phyloP scores from a whole-genome alignment of 2,329 filamentous ascomycete genomes.

The Colletotrichum liaoningense region DNA sequence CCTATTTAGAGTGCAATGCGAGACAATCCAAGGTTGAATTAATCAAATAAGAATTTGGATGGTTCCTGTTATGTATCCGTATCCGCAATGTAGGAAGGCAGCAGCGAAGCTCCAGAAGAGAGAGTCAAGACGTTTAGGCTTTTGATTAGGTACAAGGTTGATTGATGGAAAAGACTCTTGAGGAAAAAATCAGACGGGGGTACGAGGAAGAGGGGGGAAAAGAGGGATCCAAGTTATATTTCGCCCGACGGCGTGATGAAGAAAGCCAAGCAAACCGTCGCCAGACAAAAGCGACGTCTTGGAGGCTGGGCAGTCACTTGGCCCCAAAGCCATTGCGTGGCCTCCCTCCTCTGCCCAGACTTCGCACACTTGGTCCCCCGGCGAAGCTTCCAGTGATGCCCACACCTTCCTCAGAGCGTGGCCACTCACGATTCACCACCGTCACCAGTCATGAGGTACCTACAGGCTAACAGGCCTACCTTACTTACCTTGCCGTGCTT shows the following conservation, averaged over 20 bases:
- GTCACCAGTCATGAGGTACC: neutral
- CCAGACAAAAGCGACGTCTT: slow-evolving; percentile 26
- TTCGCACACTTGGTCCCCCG: neutral
- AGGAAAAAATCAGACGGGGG: neutral
- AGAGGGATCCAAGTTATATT: slow-evolving; percentile 32
- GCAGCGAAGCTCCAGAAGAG: neutral
- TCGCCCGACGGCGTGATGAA: slow-evolving; percentile 3
- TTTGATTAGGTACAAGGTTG: slow-evolving; percentile 5
- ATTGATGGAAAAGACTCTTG: neutral
- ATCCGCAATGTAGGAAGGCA: too few species aligned
- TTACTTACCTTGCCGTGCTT: too few species aligned
- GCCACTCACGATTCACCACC: neutral
- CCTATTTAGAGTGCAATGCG: neutral
- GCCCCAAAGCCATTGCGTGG: slow-evolving; percentile 29
- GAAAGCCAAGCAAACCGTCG: slow-evolving; percentile 27
- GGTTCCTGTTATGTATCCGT: neutral
- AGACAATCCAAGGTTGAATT: neutral
- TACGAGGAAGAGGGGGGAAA: neutral
- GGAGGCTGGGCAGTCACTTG: slow-evolving; percentile 35
- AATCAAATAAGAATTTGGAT: neutral
- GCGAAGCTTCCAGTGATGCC: neutral
- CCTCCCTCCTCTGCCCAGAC: slow-evolving; percentile 20
- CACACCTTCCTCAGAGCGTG: neutral
- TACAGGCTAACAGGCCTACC: too few species aligned
- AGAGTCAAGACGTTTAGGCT: neutral